These are phyloP conservation scores for Beauveria australis DNA, from an alignment of 2,329 filamentous ascomycete species.

Conservation along the genomic window DNA sequence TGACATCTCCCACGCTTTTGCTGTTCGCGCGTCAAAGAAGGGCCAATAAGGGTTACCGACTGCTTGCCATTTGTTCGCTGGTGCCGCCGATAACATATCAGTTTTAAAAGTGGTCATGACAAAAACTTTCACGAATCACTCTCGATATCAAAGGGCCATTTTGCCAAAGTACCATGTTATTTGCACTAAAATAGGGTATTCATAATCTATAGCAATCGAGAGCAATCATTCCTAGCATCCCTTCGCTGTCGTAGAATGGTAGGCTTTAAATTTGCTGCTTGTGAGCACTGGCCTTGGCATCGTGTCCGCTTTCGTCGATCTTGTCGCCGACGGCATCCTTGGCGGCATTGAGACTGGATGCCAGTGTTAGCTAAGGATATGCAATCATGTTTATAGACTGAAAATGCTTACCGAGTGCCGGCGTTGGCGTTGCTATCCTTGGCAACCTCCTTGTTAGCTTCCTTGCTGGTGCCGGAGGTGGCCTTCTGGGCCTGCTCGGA, in stretches of 20 bases:
- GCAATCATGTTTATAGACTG: background rate
- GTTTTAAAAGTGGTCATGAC: no score
- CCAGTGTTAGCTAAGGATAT: background rate
- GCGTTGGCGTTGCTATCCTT: slow-evolving; percentile 49
- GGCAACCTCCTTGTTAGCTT: slow-evolving; percentile 61
- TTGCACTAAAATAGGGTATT: slow-evolving; percentile 9
- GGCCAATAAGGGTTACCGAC: slow-evolving; percentile 15
- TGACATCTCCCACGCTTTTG: slow-evolving; percentile 49
- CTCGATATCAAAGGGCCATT: no score
- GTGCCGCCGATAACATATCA: no score
- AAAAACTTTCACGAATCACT: no score
- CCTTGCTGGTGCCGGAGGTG: slow-evolving; percentile 51
- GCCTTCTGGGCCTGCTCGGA: slow-evolving; percentile 53
- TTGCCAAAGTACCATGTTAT: background rate
- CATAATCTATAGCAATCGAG: background rate
- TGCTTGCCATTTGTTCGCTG: background rate
- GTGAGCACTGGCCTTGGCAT: slow-evolving; percentile 32
- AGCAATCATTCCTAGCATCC: background rate
- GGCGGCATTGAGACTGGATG: slow-evolving; percentile 34
- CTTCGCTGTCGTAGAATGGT: background rate
- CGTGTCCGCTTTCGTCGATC: slow-evolving; percentile 32
- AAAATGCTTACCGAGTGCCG: slow-evolving; percentile 40
- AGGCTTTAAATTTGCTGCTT: slow-evolving; percentile 31
- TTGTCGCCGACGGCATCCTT: slow-evolving; percentile 42
- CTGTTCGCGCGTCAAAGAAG: slow-evolving; percentile 23